phyloP scores from a whole-genome alignment of 805 yeast species.

The Candida chilensis region DNA sequence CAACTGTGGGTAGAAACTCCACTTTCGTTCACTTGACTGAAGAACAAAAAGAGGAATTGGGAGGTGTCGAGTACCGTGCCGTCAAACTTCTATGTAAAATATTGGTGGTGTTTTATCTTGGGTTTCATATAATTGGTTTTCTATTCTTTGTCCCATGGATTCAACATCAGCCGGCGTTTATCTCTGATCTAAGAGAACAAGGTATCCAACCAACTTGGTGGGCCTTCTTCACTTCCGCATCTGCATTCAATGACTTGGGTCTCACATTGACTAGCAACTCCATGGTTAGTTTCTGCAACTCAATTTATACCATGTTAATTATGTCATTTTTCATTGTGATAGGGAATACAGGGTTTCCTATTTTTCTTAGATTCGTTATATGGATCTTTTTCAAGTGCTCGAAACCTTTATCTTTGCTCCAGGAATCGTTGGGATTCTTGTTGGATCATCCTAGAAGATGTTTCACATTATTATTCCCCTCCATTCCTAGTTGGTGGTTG shows the following conservation, averaged over 20 bases:
- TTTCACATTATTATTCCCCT: conserved; percentile 85
- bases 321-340: conserved; percentile 67
- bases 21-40: conserved; percentile 76
- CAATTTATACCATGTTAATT: conserved; percentile 57
- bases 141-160: conserved; percentile 57
- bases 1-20: conserved; percentile 90
- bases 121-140: conserved; percentile 56
- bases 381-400: conserved; percentile 71
- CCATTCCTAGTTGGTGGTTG: conserved; percentile 94
- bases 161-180: no score
- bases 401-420: conserved; percentile 50
- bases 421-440: conserved; percentile 77
- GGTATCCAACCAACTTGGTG: conserved; percentile 86
- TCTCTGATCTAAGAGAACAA: conserved; percentile 22
- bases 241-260: conserved; percentile 83
- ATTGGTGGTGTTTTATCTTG: conserved; percentile 59
- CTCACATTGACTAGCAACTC: conserved; percentile 75
- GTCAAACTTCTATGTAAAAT: conserved; percentile 66
- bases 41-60: conserved; percentile 85
- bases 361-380: conserved; percentile 67
- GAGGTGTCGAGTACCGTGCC: conserved; percentile 96
- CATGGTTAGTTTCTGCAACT: conserved; percentile 55
- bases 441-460: conserved; percentile 97
- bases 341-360: conserved; percentile 95
- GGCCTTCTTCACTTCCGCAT: conserved; percentile 78